A percentile compares a stretch with the other conserved stretches of the same genome.
These are phyloP conservation scores for Acanthamoeba sp. DNA, from an alignment of 208 protist genomes.

Conservation along the genomic window DNA sequence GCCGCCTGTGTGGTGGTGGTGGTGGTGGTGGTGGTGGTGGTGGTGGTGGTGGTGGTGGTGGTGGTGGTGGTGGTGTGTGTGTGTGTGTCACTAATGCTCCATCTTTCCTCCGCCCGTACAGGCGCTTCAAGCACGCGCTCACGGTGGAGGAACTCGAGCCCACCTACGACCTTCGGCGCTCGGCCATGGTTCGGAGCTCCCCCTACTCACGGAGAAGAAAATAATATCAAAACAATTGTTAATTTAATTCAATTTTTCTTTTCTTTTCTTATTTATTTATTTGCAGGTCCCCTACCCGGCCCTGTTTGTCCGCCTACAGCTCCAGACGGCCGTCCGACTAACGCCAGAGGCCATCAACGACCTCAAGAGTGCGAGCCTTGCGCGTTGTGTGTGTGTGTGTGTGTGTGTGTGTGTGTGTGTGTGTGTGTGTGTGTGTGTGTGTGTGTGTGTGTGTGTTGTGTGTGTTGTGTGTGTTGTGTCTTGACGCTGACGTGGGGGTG, in stretches of 20 bases:
- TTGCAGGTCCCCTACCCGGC: not conserved
- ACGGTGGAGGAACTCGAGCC: conserved; percentile 23
- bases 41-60: no score
- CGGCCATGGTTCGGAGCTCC: not conserved
- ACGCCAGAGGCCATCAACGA: conserved; percentile 58
- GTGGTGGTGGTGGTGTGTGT: no score
- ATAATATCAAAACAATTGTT: not conserved
- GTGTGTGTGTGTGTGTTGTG: no score
- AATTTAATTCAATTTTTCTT: not conserved
- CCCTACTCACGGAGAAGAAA: no score
- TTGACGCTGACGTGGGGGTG: not conserved
- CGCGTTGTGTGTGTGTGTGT: not conserved
- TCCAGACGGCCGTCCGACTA: conserved; percentile 14
- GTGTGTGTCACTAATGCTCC: no score
- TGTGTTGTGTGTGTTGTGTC: not conserved
- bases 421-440: no score
- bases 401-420: not conserved
- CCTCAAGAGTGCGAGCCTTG: conserved; percentile 24
- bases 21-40: no score
- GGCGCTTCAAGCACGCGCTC: conserved; percentile 68
- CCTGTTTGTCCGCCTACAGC: conserved; percentile 47
- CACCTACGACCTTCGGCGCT: conserved; percentile 1
- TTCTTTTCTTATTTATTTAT: not conserved
- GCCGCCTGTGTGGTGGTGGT: no score
- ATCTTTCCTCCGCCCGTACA: not conserved